Base-by-base conservation (phyloP, 257 asterid genomes). In the Nicotiana otophora region DNA sequence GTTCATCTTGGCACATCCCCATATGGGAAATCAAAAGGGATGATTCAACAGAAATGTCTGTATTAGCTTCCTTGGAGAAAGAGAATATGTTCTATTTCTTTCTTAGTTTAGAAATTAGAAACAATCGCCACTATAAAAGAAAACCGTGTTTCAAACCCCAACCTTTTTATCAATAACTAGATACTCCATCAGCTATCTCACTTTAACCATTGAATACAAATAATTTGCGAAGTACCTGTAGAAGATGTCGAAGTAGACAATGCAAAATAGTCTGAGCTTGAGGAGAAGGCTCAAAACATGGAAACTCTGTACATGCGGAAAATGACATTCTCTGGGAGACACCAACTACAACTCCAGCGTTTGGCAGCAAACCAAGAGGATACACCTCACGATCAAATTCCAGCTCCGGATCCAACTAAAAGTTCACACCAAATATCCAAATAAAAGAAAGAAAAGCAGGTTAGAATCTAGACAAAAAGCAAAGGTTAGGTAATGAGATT, bases 381-480 rank as follows among this genome's bases (percentile, higher is more conserved):
- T 96, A 96, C 30, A 96, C 97, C 91, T 96, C 99, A 77, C 99
- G 97, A 86, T 96, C 99, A 87, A 96, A 96, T 86, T 96, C 99
- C 89, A 96, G 91, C 86, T 96, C 98, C 7, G 99, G 99, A 82
- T 96, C 99, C 97, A 96, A 88, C 99, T 96, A 89, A 82, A 83
- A 66, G 63, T 86, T 82, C 88, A 86, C 84, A 84, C 46, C 86
- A 86, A 86, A 86, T 54, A 60, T 63, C 55, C 75, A 84, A 53
- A 86, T 76, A 62, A 63, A 58, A 84, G 78, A 82, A 87, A 66
- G 64, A 81, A 65, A 20, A 28, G 48, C 17, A 75, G 5, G 54
- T 75, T 23, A 6, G 16, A 28, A 23, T 53, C 39, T 28, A 75
- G 10, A 53, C 28, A 75, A 15, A 75, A 53, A 8, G 80, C 46